Evolutionary conservation across 2,329 filamentous ascomycete genomes (phyloP), one percentile per base, ranked within the genome.

Genomic region (Fusarium tuaranense): DNA sequence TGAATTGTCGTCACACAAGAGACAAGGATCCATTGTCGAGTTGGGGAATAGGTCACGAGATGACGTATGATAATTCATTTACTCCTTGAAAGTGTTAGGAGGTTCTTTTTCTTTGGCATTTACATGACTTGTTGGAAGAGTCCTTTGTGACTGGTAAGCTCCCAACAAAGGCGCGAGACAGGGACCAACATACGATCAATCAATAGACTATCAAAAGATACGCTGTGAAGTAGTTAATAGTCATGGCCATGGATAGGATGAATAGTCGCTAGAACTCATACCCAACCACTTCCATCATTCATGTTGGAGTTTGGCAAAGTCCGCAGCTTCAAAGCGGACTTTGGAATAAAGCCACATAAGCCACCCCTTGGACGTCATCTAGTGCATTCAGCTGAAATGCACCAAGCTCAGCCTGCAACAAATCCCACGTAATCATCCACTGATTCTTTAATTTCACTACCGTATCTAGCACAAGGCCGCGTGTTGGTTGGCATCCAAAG

Each of bases 401-500:
- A 14, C 13, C 18, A 10, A 59, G 53, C 62, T 70, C 72, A 73
- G 72, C 66, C 69, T 64, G 39, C 59, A 62, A 63, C 25, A 20
- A 72, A 46, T 16, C 18, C 51, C 13, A 65, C 20, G 38, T 41
- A 73, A 67, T 60, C 39, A 39, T 51, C 39, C 10, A 39, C 27
- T 63, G 36, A 32, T 25, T 51, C 14, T 41, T n/a, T 36, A 55
- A 64, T 64, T 32, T 57, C 34, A 64, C 36, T 22, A 41, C 34
- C 8, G 25, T 34, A 48, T 32, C 32, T 32, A 32, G 16, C 2
- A 39, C 34, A 32, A 34, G 65, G 44, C 63, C 71, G 63, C 63
- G 36, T 71, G 67, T 69, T 68, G 71, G 63, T 68, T 67, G 72
- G 75, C 69, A 72, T 73, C 69, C 69, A 62, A 36, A 69, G 53